These are phyloP conservation scores for Proliferodiscus dingleyae DNA, from an alignment of 2,329 filamentous ascomycete species.

Conservation along the genomic window DNA sequence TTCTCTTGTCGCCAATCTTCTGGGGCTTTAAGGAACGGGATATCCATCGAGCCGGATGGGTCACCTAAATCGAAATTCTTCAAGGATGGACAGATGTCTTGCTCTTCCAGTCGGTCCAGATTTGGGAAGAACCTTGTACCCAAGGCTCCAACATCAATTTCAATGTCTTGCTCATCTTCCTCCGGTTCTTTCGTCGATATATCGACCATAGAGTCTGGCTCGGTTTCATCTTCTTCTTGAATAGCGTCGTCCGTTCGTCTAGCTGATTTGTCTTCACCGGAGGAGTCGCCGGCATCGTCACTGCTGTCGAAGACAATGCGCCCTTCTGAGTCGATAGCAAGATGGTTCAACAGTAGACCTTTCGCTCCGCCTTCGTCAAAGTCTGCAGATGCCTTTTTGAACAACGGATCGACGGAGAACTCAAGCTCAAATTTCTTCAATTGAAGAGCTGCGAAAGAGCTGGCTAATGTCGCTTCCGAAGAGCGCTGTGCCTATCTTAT, in stretches of 20 bases:
- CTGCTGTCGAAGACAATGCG: conserved; percentile 98
- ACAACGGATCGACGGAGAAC: conserved; percentile 94
- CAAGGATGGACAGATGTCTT: conserved; percentile 91
- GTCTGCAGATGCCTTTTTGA: conserved; percentile 97
- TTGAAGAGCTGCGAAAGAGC: conserved; percentile 81
- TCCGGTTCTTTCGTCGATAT: conserved; percentile 39
- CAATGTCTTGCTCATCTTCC: conserved; percentile 53
- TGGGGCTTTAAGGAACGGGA: conserved; percentile 84
- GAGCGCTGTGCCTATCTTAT: conserved; percentile 58
- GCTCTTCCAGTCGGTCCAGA: conserved; percentile 67
- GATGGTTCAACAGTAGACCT: conserved; percentile 86
- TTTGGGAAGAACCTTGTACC: conserved; percentile 83
- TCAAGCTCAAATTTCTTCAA: conserved; percentile 97
- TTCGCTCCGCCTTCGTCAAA: conserved; percentile 98
- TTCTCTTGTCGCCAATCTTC: conserved; percentile 78
- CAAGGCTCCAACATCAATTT: conserved; percentile 74
- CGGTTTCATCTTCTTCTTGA: conserved; percentile 41
- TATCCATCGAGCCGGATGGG: conserved; percentile 76
- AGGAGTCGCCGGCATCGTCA: conserved; percentile 65
- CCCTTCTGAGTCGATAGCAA: conserved; percentile 89
- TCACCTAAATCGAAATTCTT: conserved; percentile 92
- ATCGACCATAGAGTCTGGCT: conserved; percentile 33
- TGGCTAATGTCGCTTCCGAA: conserved; percentile 87
- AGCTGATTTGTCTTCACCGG: conserved; percentile 31
- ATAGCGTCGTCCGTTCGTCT: conserved; percentile 58